Percentiles rank a stretch among this genome's conserved stretches.
phyloP scores from a whole-genome alignment of 2,329 filamentous ascomycete genomes.

The Aspergillus unguis region DNA sequence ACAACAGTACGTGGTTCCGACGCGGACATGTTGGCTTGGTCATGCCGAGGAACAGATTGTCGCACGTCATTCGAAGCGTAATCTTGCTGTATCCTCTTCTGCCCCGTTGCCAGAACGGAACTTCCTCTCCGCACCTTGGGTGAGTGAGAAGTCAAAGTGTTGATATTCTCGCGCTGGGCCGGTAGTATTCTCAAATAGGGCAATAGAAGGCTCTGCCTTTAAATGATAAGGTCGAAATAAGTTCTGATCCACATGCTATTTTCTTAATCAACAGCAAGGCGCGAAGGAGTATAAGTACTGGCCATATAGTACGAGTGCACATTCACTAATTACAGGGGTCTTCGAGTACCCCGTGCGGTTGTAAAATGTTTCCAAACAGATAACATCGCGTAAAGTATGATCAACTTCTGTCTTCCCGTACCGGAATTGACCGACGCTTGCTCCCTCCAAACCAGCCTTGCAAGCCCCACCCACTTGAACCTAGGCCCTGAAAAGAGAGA shows the following conservation, averaged over 20 bases:
- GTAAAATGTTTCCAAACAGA: neutral
- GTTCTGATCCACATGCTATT: neutral
- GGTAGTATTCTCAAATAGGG: neutral
- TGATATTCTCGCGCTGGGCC: neutral
- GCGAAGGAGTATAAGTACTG: too few species aligned
- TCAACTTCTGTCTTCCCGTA: neutral
- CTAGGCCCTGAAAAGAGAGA: neutral
- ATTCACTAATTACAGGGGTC: neutral
- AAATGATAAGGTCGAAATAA: neutral
- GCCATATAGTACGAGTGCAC: neutral
- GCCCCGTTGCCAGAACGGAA: neutral
- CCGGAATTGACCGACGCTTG: neutral
- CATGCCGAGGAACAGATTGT: neutral
- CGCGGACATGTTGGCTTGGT: too few species aligned
- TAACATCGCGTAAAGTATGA: neutral
- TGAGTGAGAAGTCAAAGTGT: neutral
- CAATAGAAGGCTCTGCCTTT: neutral
- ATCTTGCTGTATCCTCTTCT: neutral
- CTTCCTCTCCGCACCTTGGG: neutral
- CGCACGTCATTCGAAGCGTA: neutral
- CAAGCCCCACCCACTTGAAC: neutral
- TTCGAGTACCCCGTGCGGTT: neutral
- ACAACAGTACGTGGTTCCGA: neutral
- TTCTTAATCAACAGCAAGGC: too few species aligned
- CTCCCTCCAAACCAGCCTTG: neutral